Conservation (phyloP, 2,329 filamentous ascomycete genomes). For the Talaromyces islandicus region DNA sequence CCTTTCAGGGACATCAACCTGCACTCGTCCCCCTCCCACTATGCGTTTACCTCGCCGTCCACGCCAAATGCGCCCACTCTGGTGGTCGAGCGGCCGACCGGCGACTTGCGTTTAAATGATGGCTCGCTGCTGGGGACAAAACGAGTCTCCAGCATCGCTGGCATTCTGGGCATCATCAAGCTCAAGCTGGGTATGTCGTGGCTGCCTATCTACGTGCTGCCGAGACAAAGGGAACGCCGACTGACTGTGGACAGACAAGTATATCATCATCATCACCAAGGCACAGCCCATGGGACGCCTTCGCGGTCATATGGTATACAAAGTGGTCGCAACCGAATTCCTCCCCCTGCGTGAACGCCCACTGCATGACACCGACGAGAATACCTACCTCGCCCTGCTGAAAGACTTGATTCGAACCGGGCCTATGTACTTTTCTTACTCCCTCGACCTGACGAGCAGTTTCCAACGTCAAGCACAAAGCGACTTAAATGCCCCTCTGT, state of each 20-base stretch:
- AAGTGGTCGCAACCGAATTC: slow-evolving; percentile 83
- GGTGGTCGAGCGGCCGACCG: slow-evolving; percentile 84
- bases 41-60: slow-evolving; percentile 94
- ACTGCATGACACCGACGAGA: slow-evolving; percentile 88
- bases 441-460: slow-evolving; percentile 90
- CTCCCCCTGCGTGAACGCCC: slow-evolving; percentile 87
- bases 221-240: slow-evolving; percentile 6
- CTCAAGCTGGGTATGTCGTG: slow-evolving; percentile 70
- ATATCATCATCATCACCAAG: slow-evolving; percentile 94
- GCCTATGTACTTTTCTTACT: slow-evolving; percentile 98
- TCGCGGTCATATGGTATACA: slow-evolving; percentile 95
- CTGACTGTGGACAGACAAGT: slow-evolving; percentile 61
- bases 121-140: slow-evolving; percentile 68
- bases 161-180: slow-evolving; percentile 90
- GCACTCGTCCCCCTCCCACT: slow-evolving; percentile 83
- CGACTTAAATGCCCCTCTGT: slow-evolving; percentile 67
- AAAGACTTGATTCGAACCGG: slow-evolving; percentile 74
- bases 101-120: slow-evolving; percentile 81
- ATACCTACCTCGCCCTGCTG: slow-evolving; percentile 78
- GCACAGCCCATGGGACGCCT: slow-evolving; percentile 83
- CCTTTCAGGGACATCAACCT: slow-evolving; percentile 97
- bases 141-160: slow-evolving; percentile 88
- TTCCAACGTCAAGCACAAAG: slow-evolving; percentile 87
- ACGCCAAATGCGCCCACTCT: slow-evolving; percentile 82
- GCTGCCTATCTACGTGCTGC: not conserved